Conservation (phyloP, 108 stramenopile species). For the Pseudonitzschia delicatissima region DNA sequence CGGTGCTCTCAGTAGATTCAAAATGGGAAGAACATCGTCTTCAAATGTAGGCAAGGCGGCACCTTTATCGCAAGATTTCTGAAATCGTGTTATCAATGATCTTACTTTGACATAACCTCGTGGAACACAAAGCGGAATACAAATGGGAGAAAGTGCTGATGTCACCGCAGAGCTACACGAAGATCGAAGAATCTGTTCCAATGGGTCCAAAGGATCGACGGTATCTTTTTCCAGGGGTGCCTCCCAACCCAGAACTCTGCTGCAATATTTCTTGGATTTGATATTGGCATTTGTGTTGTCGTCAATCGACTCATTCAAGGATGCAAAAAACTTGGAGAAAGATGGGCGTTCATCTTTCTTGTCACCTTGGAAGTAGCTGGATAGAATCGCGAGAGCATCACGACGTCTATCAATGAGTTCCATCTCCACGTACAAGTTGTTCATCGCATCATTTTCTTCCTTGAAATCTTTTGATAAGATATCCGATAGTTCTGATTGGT, state of each 20-base stretch:
- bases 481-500: constrained; percentile 34
- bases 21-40: constrained; percentile 51
- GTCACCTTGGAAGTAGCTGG: constrained; percentile 61
- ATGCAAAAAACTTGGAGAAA: constrained; percentile 59
- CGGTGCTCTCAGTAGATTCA: constrained; percentile 47
- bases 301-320: constrained; percentile 47
- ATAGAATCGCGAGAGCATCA: constrained; percentile 71
- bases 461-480: constrained; percentile 30
- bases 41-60: constrained; percentile 57
- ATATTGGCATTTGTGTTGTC: not conserved
- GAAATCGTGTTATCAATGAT: constrained; percentile 52
- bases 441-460: not conserved
- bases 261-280: not conserved
- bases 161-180: constrained; percentile 30
- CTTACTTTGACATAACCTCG: constrained; percentile 72
- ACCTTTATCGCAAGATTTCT: constrained; percentile 32
- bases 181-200: constrained; percentile 40
- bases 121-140: constrained; percentile 65
- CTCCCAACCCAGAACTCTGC: constrained; percentile 34
- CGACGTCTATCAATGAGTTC: constrained; percentile 60
- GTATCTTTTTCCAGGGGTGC: not conserved
- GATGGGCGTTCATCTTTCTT: constrained; percentile 39
- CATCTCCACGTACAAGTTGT: constrained; percentile 34
- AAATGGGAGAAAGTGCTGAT: constrained; percentile 69
- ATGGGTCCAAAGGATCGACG: constrained; percentile 74